A percentile compares a stretch with the other conserved stretches of the same genome.
phyloP scores from a whole-genome alignment of 192 early-diverging fungal genomes.

The Hyaloraphidium curvatum region DNA sequence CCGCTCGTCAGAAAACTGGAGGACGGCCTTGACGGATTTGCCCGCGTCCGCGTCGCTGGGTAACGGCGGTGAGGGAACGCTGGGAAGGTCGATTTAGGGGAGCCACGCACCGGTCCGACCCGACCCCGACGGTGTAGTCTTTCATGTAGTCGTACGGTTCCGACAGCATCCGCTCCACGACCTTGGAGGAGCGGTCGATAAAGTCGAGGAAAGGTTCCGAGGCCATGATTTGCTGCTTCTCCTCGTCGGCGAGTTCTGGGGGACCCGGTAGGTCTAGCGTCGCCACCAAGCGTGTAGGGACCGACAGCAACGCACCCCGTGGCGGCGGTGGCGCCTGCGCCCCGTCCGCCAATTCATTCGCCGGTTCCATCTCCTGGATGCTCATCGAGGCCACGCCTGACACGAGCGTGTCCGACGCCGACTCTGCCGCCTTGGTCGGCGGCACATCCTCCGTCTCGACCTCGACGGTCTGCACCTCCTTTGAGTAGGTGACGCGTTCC shows the following conservation, averaged over 20 bases:
- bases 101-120: constrained; percentile 25
- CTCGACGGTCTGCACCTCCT: constrained; percentile 38
- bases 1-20: constrained; percentile 59
- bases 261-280: background rate
- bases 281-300: background rate
- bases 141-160: constrained; percentile 79
- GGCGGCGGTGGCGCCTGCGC: background rate
- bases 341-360: background rate
- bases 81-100: background rate
- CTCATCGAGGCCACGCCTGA: too few relatives aligned
- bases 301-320: background rate
- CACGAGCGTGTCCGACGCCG: background rate
- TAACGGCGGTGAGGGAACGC: background rate
- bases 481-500: constrained; percentile 74
- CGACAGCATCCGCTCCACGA: constrained; percentile 68
- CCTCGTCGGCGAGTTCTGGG: constrained; percentile 65
- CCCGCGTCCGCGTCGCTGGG: constrained; percentile 42
- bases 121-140: constrained; percentile 65
- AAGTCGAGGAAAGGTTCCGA: constrained; percentile 68
- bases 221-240: constrained; percentile 49
- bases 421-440: background rate
- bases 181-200: constrained; percentile 65
- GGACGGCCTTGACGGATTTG: constrained; percentile 45
- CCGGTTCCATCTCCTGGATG: background rate
- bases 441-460: background rate